Base-by-base conservation (phyloP, 352 stramenopile species). In the Globisporangium mamillatum region DNA sequence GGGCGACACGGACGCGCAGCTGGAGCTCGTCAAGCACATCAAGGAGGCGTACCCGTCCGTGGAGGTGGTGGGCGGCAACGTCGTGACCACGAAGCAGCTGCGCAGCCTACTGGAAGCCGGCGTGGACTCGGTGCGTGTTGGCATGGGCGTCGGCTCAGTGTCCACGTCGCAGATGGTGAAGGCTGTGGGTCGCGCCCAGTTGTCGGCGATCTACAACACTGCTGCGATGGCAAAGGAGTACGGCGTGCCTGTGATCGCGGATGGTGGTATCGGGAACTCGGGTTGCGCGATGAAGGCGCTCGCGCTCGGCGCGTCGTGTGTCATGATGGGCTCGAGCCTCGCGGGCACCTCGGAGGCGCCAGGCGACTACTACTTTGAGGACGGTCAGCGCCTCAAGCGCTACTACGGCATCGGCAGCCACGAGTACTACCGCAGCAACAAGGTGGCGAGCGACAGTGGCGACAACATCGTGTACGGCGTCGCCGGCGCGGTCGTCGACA, bases 91-190 rank as follows among this genome's bases (percentile, higher is more conserved):
- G 56, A 85, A 83, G 38, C 98, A 99, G 86, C 90, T 98, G 20
- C 85, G 93, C 66, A 91, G 98, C 75, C 79, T 99, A 64, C 98
- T 99, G 61, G 81, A 99, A 66, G 97, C 97, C 14, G 98, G 97
- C 46, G 97, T 98, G n/a, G 97, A 99, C 77, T 97, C 95, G 54
- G 88, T 99, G 56, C 92, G 97, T 27, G 97, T 99, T 6, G 98
- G 98, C 64, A 99, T 99, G 98, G 98, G 98, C 68, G 97, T 98
- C 14, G 98, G 97, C 46, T 99, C 94, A 16, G 99, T 99, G 67
- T 99, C 97, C 72, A 99, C 98, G 20, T 99, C 98, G 46, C 98
- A 99, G 82, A 98, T 99, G 83, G 89, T 99, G 55, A 98, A 98
- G 79, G 98, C 97, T 55, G 97, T 99, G 20, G 97, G 97, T 20